These are phyloP conservation scores for Xylaria telfairii DNA, from an alignment of 495 filamentous ascomycete species.

Conservation along the genomic window DNA sequence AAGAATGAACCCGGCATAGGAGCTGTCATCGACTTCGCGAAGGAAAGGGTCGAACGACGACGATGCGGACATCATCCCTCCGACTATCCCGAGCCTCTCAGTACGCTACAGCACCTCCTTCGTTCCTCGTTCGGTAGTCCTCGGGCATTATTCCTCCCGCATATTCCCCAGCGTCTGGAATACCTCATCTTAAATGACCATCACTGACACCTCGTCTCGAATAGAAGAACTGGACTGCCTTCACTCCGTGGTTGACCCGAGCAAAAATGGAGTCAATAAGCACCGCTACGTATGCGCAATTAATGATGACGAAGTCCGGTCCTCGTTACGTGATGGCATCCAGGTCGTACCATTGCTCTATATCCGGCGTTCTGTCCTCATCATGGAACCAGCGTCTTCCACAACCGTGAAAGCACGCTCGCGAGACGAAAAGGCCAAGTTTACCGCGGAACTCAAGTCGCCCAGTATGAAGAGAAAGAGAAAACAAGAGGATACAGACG, in stretches of 20 bases:
- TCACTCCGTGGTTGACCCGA: constrained; percentile 76
- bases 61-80: constrained; percentile 89
- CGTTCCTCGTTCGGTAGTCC: not conserved
- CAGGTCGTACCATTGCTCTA: constrained; percentile 79
- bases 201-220: constrained; percentile 7
- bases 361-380: constrained; percentile 79
- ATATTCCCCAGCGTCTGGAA: not conserved
- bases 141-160: not conserved
- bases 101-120: not conserved
- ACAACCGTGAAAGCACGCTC: constrained; percentile 67
- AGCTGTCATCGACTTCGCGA: constrained; percentile 69
- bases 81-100: constrained; percentile 68
- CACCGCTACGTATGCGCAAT: constrained; percentile 89
- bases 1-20: constrained; percentile 61
- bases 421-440: constrained; percentile 74
- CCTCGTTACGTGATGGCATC: constrained; percentile 57
- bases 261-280: constrained; percentile 74
- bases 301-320: constrained; percentile 66
- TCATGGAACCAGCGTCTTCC: constrained; percentile 82
- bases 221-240: constrained; percentile 74
- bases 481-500: constrained; percentile 53
- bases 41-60: constrained; percentile 74
- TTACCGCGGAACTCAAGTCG: constrained; percentile 71
- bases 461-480: constrained; percentile 58
- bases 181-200: not conserved